phyloP scores from a whole-genome alignment of 108 stramenopile genomes.

The Nitzschia sp. region DNA sequence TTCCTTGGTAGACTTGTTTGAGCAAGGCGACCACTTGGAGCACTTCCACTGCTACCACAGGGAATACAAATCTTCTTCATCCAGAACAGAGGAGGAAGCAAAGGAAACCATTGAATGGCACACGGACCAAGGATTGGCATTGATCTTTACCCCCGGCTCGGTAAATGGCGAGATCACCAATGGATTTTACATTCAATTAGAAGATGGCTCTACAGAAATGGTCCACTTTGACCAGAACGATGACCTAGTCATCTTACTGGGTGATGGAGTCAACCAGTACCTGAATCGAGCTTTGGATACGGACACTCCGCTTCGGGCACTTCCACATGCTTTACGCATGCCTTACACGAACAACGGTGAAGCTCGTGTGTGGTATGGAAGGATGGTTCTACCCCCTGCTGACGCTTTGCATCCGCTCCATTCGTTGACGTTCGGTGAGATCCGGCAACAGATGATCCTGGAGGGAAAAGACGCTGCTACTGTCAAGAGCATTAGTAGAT shows the following conservation, averaged over 20 bases:
- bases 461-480: slow-evolving; percentile 9
- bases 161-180: slow-evolving; percentile 13
- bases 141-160: slow-evolving; percentile 78
- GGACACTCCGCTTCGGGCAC: slow-evolving; percentile 46
- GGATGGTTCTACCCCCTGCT: slow-evolving; percentile 83
- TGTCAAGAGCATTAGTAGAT: slow-evolving; percentile 5
- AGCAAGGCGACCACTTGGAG: slow-evolving; percentile 75
- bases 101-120: slow-evolving; percentile 70
- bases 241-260: slow-evolving; percentile 79
- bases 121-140: slow-evolving; percentile 76
- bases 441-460: slow-evolving; percentile 46
- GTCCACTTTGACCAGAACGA: slow-evolving; percentile 58
- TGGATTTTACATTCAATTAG: slow-evolving; percentile 45
- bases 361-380: slow-evolving; percentile 82
- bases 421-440: slow-evolving; percentile 54
- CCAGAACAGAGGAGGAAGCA: slow-evolving; percentile 21
- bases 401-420: slow-evolving; percentile 48
- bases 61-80: background rate
- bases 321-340: slow-evolving; percentile 66
- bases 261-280: slow-evolving; percentile 83
- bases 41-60: slow-evolving; percentile 82
- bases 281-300: slow-evolving; percentile 36
- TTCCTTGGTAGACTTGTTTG: slow-evolving; percentile 48
- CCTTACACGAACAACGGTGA: slow-evolving; percentile 7
- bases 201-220: slow-evolving; percentile 42